Evolutionary conservation across 352 stramenopile species (phyloP), one percentile per base, ranked within the genome.

Genomic region (Pythium chondricola): DNA sequence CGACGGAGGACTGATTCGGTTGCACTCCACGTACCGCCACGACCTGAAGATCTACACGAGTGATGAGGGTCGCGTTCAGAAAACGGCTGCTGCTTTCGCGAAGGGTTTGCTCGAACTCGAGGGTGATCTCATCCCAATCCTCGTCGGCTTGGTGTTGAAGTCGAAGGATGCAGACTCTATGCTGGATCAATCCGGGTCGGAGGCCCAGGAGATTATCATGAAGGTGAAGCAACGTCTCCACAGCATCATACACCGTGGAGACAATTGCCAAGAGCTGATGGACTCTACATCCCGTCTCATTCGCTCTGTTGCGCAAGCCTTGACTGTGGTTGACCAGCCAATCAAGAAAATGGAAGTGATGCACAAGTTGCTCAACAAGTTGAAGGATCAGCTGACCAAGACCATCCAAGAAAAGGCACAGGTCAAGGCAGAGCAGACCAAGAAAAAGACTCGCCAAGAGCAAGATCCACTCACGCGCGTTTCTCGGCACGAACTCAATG

Each of bases 11-110:
- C 89, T 99, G 38, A 93, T 99, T 39, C 88, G 97, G 26, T 71
- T 99, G 30, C 97, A 99, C 76, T 98, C 96, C 37, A 99, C 97
- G 2, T 99, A 97, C 61, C 88, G 97, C 3, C 97, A 99, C 74
- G 97, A 99, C 64, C 69, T 99, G 11, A 99, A 99, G 68, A 99
- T 99, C 48, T 99, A 99, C 68, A 99, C 96, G 4, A 97, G 83
- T 42, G 97, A 99, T 61, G 97, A 99, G 83, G 97, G 97, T 3
- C 79, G 97, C 20, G 97, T 99, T 9, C 98, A 99, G 82, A 99
- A 99, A 62, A 99, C 97, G 9, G 97, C 97, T 0, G 97, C 97
- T 14, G 97, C 96, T 6, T 99, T 99, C 71, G 94, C 97, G 11
- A 99, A 99, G 67, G 83, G 97, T 14, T 67, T 99, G 57, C 64